Percentiles rank a stretch among this genome's conserved stretches.
phyloP scores from a whole-genome alignment of 345 rosid species.

The Eucalyptus camaldulensis region DNA sequence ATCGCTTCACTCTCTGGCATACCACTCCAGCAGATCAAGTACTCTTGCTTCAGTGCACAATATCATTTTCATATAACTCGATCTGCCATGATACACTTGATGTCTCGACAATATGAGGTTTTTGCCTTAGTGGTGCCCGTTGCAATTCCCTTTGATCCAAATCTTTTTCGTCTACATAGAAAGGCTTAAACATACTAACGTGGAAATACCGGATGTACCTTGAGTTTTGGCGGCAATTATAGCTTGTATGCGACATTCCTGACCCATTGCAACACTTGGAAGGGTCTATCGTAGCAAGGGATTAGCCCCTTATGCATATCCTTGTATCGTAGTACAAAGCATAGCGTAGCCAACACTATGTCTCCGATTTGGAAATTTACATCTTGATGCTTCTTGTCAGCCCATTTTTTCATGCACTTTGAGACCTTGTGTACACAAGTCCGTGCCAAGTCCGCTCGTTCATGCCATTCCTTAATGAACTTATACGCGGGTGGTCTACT shows the following conservation, averaged over 20 bases:
- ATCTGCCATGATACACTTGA: neutral
- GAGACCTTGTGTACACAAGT: neutral
- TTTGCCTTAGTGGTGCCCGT: neutral
- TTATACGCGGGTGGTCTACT: neutral
- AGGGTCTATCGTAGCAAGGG: fast-evolving
- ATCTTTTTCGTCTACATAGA: neutral
- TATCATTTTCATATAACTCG: too few relatives aligned
- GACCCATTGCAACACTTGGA: neutral
- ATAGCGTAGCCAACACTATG: neutral
- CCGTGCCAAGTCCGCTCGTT: too few relatives aligned
- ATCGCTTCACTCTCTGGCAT: neutral
- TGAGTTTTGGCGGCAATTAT: too few relatives aligned
- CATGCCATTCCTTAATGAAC: neutral
- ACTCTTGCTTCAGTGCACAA: neutral
- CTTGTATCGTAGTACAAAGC: neutral
- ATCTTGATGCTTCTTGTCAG: neutral
- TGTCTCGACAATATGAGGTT: neutral
- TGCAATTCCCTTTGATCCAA: neutral
- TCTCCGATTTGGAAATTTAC: neutral
- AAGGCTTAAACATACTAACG: too few relatives aligned
- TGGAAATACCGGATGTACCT: neutral
- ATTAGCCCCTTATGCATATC: neutral
- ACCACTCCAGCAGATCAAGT: neutral
- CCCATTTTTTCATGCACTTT: neutral
- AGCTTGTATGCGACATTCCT: neutral